Conservation (phyloP, 768 basidiomycete species). For the Suillus weaverae region DNA sequence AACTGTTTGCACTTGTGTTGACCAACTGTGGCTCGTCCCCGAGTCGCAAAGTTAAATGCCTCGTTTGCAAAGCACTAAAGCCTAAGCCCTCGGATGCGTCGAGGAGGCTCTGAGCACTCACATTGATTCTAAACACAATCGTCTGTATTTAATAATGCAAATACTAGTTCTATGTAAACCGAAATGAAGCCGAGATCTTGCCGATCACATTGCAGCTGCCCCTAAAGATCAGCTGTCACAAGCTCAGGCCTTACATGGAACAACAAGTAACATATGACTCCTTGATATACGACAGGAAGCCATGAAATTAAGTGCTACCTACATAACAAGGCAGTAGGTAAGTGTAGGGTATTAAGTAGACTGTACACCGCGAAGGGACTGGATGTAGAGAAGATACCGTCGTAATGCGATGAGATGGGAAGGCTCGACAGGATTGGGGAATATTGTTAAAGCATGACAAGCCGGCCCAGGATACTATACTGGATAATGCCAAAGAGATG, state of each 20-base stretch:
- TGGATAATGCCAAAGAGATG: constrained; percentile 28
- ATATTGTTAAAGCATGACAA: constrained; percentile 29
- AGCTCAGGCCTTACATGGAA: constrained; percentile 1
- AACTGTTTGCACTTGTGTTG: neutral
- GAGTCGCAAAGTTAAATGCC: neutral
- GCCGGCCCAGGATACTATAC: constrained; percentile 24
- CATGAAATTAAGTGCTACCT: constrained; percentile 31
- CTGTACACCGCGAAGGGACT: constrained; percentile 32
- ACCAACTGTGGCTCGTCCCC: neutral
- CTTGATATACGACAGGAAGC: constrained; percentile 23
- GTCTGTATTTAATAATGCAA: neutral
- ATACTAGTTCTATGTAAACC: neutral
- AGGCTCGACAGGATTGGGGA: constrained; percentile 17
- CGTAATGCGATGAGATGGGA: constrained; percentile 29
- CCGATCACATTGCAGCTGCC: neutral
- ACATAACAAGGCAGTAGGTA: constrained; percentile 34
- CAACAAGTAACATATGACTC: constrained; percentile 16
- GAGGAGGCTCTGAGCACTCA: neutral
- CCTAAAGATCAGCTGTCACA: neutral
- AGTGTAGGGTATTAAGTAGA: constrained; percentile 34
- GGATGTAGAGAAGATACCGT: constrained; percentile 21
- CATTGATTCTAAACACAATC: neutral
- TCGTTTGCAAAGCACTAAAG: neutral
- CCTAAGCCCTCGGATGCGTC: neutral
- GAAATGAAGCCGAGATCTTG: neutral